Evolutionary conservation across 2,329 filamentous ascomycete species (phyloP).

Genomic region (Nemania abortiva): DNA sequence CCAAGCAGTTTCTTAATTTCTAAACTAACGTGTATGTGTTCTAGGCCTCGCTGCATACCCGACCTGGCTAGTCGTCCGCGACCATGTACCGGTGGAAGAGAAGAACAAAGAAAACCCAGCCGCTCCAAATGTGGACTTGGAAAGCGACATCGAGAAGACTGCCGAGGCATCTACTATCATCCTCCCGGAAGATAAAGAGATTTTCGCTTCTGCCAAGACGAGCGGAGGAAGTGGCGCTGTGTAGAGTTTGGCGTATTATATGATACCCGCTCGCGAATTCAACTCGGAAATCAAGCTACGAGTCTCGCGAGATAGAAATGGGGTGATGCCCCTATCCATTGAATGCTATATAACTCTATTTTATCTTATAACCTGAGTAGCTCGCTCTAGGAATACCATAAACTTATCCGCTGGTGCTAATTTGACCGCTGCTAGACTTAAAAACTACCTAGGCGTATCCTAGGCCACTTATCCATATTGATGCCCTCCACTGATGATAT

Average conservation of each 20-base stretch:
- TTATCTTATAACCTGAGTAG: background rate
- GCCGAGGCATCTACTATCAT: slow-evolving; percentile 27
- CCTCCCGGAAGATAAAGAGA: slow-evolving; percentile 38
- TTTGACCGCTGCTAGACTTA: background rate
- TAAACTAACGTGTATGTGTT: slow-evolving; percentile 2
- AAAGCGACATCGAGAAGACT: slow-evolving; percentile 42
- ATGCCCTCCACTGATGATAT: too few relatives aligned
- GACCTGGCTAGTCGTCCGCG: slow-evolving; percentile 51
- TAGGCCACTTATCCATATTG: too few relatives aligned
- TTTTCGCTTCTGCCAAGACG: slow-evolving; percentile 37
- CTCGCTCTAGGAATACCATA: background rate
- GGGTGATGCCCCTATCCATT: background rate
- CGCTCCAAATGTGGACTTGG: slow-evolving; percentile 12
- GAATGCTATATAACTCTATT: slow-evolving; percentile 6
- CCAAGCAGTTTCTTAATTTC: background rate
- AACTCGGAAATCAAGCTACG: background rate
- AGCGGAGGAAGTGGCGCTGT: slow-evolving; percentile 21
- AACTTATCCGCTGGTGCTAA: background rate
- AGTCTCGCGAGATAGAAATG: too few relatives aligned
- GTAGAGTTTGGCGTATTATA: background rate
- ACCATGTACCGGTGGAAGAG: slow-evolving; percentile 48
- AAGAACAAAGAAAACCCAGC: slow-evolving; percentile 1
- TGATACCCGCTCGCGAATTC: background rate
- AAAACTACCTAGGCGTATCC: background rate
- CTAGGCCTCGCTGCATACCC: slow-evolving; percentile 48